A percentile compares a stretch with the other conserved stretches of the same genome.
These are phyloP conservation scores for Flammula alnicola DNA, from an alignment of 1,284 basidiomycete genomes.

Conservation along the genomic window DNA sequence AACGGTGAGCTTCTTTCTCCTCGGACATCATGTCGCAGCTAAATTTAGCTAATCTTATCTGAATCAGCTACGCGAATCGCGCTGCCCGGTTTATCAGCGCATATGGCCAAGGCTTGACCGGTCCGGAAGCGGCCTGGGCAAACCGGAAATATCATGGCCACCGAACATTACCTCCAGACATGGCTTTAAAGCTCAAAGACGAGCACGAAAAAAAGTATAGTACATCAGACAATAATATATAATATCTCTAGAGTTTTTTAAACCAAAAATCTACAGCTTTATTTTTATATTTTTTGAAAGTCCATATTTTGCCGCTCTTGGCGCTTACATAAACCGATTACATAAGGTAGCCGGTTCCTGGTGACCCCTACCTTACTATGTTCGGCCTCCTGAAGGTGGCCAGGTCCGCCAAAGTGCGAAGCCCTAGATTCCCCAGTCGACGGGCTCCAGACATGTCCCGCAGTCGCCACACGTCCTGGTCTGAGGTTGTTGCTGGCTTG, in stretches of 20 bases:
- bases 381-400: too few species aligned
- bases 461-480: too few species aligned
- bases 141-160: slow-evolving; percentile 14
- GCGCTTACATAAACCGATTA: slow-evolving; percentile 19
- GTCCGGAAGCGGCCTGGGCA: slow-evolving; percentile 23
- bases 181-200: background rate
- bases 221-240: background rate
- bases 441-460: too few species aligned
- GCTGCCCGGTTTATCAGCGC: slow-evolving; percentile 26
- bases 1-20: slow-evolving; percentile 13
- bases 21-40: background rate
- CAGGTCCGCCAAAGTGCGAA: too few species aligned
- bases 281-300: slow-evolving; percentile 7
- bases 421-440: too few species aligned
- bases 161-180: background rate
- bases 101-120: slow-evolving; percentile 22
- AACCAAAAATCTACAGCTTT: background rate
- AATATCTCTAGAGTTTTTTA: background rate
- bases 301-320: slow-evolving; percentile 20
- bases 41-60: slow-evolving; percentile 1
- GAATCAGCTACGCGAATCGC: slow-evolving; percentile 26
- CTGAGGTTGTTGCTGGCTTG: too few species aligned
- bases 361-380: slow-evolving; percentile 18
- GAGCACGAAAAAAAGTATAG: background rate
- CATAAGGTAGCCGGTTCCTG: slow-evolving; percentile 15